phyloP scores from a whole-genome alignment of 2,329 filamentous ascomycete genomes.

The Chalaropsis ovoidea region DNA sequence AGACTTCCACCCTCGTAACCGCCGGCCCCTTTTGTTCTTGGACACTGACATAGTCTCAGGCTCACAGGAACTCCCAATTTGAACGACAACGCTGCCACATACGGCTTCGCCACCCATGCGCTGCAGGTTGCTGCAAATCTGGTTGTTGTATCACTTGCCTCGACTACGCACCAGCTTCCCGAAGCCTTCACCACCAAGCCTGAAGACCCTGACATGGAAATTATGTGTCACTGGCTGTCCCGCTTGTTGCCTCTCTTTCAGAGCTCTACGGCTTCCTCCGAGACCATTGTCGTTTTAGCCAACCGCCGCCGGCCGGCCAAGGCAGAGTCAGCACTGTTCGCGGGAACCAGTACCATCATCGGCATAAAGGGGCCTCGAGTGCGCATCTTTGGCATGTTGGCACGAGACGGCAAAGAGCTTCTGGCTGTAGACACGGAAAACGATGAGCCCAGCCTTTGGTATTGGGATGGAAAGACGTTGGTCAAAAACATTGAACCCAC shows the following conservation, averaged over 20 bases:
- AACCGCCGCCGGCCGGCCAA: neutral
- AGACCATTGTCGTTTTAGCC: constrained; percentile 1
- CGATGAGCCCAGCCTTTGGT: neutral
- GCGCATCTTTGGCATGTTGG: neutral
- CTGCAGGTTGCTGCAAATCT: neutral
- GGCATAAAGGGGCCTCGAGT: neutral
- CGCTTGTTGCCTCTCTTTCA: neutral
- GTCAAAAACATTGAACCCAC: neutral
- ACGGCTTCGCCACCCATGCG: neutral
- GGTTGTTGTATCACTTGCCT: neutral
- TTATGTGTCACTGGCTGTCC: neutral
- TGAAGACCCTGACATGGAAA: neutral
- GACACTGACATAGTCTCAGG: neutral
- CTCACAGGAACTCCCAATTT: neutral
- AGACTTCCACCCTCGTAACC: neutral
- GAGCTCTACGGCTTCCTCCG: neutral
- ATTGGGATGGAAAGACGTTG: neutral
- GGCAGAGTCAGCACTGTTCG: neutral
- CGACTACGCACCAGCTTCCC: neutral
- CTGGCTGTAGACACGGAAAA: neutral
- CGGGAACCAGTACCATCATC: neutral
- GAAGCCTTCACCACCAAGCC: constrained; percentile 4
- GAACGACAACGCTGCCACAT: neutral
- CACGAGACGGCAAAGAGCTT: neutral
- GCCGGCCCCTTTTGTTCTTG: neutral